These are phyloP conservation scores for Microthlaspi erraticum DNA, from an alignment of 345 rosid species.

Conservation along the genomic window DNA sequence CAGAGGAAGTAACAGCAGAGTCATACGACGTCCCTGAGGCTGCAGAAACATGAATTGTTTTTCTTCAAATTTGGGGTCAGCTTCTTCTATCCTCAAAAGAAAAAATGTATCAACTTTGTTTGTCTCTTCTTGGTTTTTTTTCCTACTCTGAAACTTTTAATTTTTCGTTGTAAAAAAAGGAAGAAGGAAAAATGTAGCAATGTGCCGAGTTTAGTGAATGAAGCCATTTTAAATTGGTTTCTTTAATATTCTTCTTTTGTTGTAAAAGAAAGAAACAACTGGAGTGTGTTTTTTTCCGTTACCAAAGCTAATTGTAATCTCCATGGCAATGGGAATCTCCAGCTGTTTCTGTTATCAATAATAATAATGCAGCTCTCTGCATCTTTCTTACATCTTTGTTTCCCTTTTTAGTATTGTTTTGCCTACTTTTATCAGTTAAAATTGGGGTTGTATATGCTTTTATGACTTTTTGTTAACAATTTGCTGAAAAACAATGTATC, in stretches of 20 bases:
- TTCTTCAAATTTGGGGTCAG: slow-evolving; percentile 7
- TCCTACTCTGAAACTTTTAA: not conserved
- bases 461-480: slow-evolving; percentile 4
- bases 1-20: slow-evolving; percentile 57
- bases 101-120: slow-evolving; percentile 39
- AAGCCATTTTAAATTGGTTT: slow-evolving; percentile 41
- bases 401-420: slow-evolving; percentile 30
- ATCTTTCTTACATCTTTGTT: slow-evolving; percentile 19
- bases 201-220: slow-evolving; percentile 39
- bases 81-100: slow-evolving; percentile 30
- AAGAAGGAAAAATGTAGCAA: slow-evolving; percentile 40
- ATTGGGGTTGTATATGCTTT: no score
- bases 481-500: slow-evolving; percentile 1
- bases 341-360: slow-evolving; percentile 23
- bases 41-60: slow-evolving; percentile 51
- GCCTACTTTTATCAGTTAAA: slow-evolving; percentile 9
- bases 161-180: slow-evolving; percentile 39
- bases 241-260: slow-evolving; percentile 25
- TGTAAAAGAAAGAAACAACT: slow-evolving; percentile 42
- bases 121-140: slow-evolving; percentile 3
- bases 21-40: slow-evolving; percentile 60
- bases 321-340: slow-evolving; percentile 42
- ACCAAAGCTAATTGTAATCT: slow-evolving; percentile 47
- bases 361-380: slow-evolving; percentile 41
- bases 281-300: slow-evolving; percentile 27